phyloP scores from a whole-genome alignment of 495 filamentous ascomycete genomes.

The Aspergillus mulundensis region DNA sequence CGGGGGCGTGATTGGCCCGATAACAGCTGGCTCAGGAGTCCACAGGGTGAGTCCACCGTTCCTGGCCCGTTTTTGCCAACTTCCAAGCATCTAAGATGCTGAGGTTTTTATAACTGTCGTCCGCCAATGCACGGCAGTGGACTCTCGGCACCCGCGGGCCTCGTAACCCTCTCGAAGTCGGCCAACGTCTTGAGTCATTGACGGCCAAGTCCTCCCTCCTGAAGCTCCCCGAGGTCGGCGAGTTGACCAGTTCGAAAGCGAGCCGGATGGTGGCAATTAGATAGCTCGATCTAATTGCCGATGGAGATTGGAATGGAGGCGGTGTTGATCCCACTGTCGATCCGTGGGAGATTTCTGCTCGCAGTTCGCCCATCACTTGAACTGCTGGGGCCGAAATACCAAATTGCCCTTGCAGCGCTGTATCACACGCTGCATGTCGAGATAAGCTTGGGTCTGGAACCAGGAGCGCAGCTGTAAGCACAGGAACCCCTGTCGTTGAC shows the following conservation, averaged over 20 bases:
- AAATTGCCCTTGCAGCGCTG: neutral
- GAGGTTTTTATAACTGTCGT: neutral
- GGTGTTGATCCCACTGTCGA: neutral
- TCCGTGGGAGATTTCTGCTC: neutral
- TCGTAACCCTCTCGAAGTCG: too few relatives aligned
- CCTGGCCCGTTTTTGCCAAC: neutral
- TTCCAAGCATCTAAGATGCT: neutral
- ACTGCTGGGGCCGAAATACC: neutral
- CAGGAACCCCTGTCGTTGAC: neutral
- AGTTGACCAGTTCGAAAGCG: too few relatives aligned
- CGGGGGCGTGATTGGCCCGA: constrained; percentile 5
- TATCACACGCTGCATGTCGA: neutral
- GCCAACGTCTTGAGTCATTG: too few relatives aligned
- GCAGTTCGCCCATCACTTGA: neutral
- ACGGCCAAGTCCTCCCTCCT: too few relatives aligned
- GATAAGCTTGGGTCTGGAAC: neutral
- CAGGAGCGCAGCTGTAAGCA: neutral
- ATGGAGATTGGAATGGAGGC: neutral
- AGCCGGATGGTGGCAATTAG: neutral
- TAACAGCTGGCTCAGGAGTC: neutral
- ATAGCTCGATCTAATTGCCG: neutral
- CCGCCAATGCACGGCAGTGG: neutral
- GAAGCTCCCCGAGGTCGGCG: too few relatives aligned
- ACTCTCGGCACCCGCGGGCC: too few relatives aligned
- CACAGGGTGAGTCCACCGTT: neutral